Evolutionary conservation across 139 green algal species (phyloP), one percentile per base, ranked within the genome.

Genomic region (Coccomyxa sp.): DNA sequence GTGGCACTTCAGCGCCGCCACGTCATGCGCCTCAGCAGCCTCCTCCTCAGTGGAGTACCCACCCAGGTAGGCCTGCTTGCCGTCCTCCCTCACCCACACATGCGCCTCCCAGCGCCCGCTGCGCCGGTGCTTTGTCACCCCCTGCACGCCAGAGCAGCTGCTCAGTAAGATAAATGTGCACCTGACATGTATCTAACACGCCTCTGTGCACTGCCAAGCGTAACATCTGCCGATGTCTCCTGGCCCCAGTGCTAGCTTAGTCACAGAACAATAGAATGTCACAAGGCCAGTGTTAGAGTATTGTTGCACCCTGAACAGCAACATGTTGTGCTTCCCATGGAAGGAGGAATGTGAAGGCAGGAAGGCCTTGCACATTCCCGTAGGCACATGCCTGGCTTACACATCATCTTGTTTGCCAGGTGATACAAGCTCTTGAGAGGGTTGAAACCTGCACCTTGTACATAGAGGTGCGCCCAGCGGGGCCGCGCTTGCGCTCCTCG

Each of bases 1-100:
- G 82, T 96, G 95, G 79, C 75, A 84, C 83, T 96, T 97, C 54
- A 97, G 83, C 7, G 90, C 90, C 8, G 92, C 93, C 73, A 97
- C 92, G 82, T 97, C 94, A 76, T 95, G 97, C 0, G 93, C 94
- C 84, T 97, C 94, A 1, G 94, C 94, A 27, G 94, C 94, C 40
- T 95, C 90, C 73, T 95, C 94, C 86, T 98, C 94, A 36, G 64
- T 71, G 14, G 64, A 71, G 64, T 71, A 71, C 16, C 90, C 91
- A 36, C 71, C 71, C 38, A 76, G 71, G 39, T 76, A 76, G 38
- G 35, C 71, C 39, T 97, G 93, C n/a, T 86, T 74, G 0, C 91
- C 90, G 24, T 95, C 81, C 22, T 96, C 92, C 81, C 92, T 94
- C 22, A 97, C 86, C 94, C 94, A 97, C 41, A 98, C 95, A 83